Conservation (phyloP, 2,329 filamentous ascomycete genomes). For the Lecanosticta acicola region DNA sequence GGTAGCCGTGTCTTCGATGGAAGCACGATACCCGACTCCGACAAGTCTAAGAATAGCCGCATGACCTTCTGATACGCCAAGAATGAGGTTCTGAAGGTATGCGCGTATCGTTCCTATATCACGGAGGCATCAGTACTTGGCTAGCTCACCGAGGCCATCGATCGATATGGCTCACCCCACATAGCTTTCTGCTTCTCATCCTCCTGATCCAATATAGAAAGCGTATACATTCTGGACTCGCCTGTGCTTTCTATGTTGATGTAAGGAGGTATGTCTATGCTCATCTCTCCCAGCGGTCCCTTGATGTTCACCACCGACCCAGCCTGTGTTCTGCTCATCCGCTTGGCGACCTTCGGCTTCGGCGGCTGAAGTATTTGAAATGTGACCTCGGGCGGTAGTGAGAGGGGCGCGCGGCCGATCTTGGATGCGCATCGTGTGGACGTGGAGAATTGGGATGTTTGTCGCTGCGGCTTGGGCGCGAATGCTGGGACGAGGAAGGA, state of each 20-base stretch:
- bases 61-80: slow-evolving; percentile 94
- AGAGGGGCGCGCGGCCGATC: slow-evolving; percentile 74
- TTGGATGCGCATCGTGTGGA: slow-evolving; percentile 66
- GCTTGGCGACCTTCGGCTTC: slow-evolving; percentile 50
- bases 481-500: slow-evolving; percentile 69
- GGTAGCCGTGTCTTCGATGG: slow-evolving; percentile 68
- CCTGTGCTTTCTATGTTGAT: slow-evolving; percentile 65
- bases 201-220: slow-evolving; percentile 64
- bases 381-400: slow-evolving; percentile 77
- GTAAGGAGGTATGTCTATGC: slow-evolving; percentile 73
- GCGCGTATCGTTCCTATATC: slow-evolving; percentile 75
- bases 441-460: slow-evolving; percentile 61
- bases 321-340: slow-evolving; percentile 55
- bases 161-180: slow-evolving; percentile 69
- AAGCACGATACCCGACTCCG: slow-evolving; percentile 91
- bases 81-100: slow-evolving; percentile 83
- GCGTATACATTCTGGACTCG: slow-evolving; percentile 55
- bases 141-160: neutral
- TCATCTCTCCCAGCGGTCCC: slow-evolving; percentile 75
- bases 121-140: neutral
- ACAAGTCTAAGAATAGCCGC: slow-evolving; percentile 87
- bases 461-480: slow-evolving; percentile 37
- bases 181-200: slow-evolving; percentile 78
- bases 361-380: slow-evolving; percentile 60
- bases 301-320: slow-evolving; percentile 67